Conservation (phyloP, 1,284 basidiomycete species). For the Rhodotorula glutinis region DNA sequence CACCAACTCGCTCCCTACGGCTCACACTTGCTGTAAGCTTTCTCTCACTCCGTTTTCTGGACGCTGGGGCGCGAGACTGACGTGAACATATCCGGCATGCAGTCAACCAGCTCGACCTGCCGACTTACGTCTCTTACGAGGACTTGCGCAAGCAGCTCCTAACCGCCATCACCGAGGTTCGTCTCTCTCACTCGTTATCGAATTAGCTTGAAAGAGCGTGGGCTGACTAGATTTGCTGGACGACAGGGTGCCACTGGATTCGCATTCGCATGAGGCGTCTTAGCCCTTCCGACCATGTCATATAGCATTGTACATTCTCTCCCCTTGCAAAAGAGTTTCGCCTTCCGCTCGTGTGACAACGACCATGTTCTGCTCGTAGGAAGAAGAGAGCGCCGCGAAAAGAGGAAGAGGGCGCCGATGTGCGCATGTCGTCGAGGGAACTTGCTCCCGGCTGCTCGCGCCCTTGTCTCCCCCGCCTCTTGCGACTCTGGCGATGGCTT, state of each 20-base stretch:
- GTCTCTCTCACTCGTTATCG: slow-evolving; percentile 79
- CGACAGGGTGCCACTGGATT: slow-evolving; percentile 8
- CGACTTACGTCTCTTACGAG: slow-evolving; percentile 85
- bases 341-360: too few relatives aligned
- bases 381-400: too few relatives aligned
- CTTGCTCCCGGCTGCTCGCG: too few relatives aligned
- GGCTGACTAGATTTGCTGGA: background rate
- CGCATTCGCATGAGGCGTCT: background rate
- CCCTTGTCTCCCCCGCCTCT: background rate
- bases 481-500: background rate
- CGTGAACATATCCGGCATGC: background rate
- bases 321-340: too few relatives aligned
- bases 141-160: slow-evolving; percentile 82
- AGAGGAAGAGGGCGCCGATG: too few relatives aligned
- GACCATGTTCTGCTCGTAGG: too few relatives aligned
- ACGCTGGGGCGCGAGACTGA: background rate
- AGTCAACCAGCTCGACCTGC: slow-evolving; percentile 66
- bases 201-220: background rate
- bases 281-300: background rate
- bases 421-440: too few relatives aligned
- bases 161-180: slow-evolving; percentile 88
- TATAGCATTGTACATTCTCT: background rate
- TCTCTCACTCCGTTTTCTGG: slow-evolving; percentile 7
- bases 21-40: slow-evolving; percentile 60
- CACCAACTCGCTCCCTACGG: slow-evolving; percentile 48